Base-by-base conservation (phyloP, 306 rosid genomes). In the Dryas octopetala region DNA sequence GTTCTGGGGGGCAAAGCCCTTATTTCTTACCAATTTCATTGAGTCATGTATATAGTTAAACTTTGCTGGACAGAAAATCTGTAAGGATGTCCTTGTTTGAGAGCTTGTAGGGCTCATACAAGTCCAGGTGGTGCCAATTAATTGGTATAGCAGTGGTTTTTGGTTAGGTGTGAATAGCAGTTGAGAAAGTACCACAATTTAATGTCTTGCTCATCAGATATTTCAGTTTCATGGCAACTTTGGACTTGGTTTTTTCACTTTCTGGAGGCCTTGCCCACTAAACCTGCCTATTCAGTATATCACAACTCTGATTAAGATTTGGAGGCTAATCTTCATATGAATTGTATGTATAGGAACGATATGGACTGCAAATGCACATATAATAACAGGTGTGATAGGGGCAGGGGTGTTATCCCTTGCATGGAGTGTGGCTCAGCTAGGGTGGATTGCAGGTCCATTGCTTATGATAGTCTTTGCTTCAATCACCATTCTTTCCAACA, bases 401-500 rank as follows among this genome's bases (percentile, higher is more conserved):
- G 89, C 98, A 63, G 98, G 96, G 28, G 96, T 93, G 41, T 66
- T 91, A 12, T 91, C 98, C 19, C 76, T 91, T 45, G 85, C 98
- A 14, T 93, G 98, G 98, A 74, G 87, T 2, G 73, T 86, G 60
- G 91, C 98, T 44, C 96, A 91, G 72, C 71, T 93, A 0, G 98
- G 98, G 14, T 93, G 97, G 98, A 62, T 86, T 60, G 93, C 66
- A 0, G 98, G 91, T 11, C 93, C 97, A 8, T 1, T 89, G 3
- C 32, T 19, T 6, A 71, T 84, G 69, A 19, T 91, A 52, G 12
- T 51, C 40, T 88, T 93, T 71, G 96, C 98, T 38, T 9, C 16
- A 52, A 67, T 76, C 9, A 89, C 95, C 41, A 12, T 66, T 40
- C 9, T 85, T 74, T 90, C 97, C 17, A 2, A 80, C 4, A 19